Conservation (phyloP, 441 rosid genomes). For the Populus hybrid region DNA sequence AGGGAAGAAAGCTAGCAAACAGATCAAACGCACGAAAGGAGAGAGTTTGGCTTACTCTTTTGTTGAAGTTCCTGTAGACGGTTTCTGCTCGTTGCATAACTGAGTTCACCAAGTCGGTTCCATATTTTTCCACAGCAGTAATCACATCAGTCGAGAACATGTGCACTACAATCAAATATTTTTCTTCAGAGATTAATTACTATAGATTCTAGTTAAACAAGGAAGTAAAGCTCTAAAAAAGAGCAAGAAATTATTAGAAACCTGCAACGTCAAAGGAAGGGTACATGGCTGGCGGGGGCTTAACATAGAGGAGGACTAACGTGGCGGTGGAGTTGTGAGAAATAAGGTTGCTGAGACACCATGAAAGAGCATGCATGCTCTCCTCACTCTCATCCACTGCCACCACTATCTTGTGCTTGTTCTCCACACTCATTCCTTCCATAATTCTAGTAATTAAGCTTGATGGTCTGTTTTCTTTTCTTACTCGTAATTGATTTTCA, state of each 20-base stretch:
- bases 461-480: background rate
- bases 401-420: slow-evolving; percentile 50
- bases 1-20: background rate
- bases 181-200: background rate
- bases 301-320: slow-evolving; percentile 71
- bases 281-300: slow-evolving; percentile 65
- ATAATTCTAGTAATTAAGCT: background rate
- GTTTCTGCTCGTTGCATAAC: slow-evolving; percentile 76
- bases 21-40: too few relatives aligned
- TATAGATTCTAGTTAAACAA: background rate
- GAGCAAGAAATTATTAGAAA: slow-evolving; percentile 7
- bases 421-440: slow-evolving; percentile 34
- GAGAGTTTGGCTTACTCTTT: slow-evolving; percentile 15
- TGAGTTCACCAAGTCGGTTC: slow-evolving; percentile 45
- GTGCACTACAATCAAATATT: slow-evolving; percentile 33
- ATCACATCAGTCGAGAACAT: slow-evolving; percentile 50
- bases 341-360: slow-evolving; percentile 65
- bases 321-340: slow-evolving; percentile 33
- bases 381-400: slow-evolving; percentile 85
- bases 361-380: slow-evolving; percentile 86
- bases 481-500: background rate
- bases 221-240: too few relatives aligned
- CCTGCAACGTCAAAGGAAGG: slow-evolving; percentile 67
- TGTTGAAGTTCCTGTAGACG: slow-evolving; percentile 41
- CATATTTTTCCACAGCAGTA: slow-evolving; percentile 51